Evolutionary conservation across 1,284 basidiomycete genomes (phyloP).

Genomic region (Bjerkandera adusta): DNA sequence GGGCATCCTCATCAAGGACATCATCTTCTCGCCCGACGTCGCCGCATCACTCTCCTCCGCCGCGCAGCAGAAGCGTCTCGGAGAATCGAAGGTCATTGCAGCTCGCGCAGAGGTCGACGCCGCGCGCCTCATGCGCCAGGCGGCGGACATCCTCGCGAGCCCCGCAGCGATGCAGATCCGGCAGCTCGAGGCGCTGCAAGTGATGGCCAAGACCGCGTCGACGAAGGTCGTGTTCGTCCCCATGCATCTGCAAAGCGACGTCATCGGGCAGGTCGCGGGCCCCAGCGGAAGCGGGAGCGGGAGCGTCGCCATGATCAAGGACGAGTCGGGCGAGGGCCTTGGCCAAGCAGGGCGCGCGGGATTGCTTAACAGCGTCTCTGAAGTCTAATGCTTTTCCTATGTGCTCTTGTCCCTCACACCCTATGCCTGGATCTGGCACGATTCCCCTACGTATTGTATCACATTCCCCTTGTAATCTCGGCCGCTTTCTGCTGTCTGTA

Average conservation of each 20-base stretch:
- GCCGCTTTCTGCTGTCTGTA: too few relatives aligned
- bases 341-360: conserved; percentile 48
- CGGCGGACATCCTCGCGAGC: conserved; percentile 87
- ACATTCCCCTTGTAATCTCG: too few relatives aligned
- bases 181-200: conserved; percentile 86
- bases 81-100: conserved; percentile 95
- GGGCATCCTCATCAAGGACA: conserved; percentile 92
- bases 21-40: conserved; percentile 91
- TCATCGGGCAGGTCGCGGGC: conserved; percentile 46
- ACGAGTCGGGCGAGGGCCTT: conserved; percentile 43
- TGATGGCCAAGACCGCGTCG: conserved; percentile 67
- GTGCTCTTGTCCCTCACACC: neutral
- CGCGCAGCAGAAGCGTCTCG: conserved; percentile 92
- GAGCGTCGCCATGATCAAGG: conserved; percentile 31
- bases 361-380: conserved; percentile 48
- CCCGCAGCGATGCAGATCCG: conserved; percentile 98
- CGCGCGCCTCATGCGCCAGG: conserved; percentile 92
- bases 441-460: neutral
- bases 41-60: conserved; percentile 90
- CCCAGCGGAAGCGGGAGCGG: conserved; percentile 9
- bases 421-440: too few relatives aligned
- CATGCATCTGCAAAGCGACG: conserved; percentile 84
- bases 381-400: conserved; percentile 11
- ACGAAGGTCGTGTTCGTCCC: conserved; percentile 93
- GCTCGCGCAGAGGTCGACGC: conserved; percentile 95